These are phyloP conservation scores for Physaria fendleri DNA, from an alignment of 345 rosid genomes.

Conservation along the genomic window DNA sequence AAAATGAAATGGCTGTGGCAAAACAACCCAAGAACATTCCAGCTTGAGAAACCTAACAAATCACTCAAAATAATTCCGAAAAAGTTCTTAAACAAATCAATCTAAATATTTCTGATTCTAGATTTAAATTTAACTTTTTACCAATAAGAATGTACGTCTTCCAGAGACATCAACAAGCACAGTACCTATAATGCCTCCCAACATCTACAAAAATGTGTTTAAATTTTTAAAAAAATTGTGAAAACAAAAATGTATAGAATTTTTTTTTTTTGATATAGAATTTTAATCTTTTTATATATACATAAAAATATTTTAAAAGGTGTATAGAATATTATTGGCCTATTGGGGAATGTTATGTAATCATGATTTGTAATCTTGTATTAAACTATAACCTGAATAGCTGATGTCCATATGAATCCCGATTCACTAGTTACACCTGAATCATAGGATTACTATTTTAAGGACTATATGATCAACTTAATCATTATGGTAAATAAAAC, in stretches of 20 bases:
- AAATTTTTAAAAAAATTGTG: no score
- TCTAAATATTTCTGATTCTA: background rate
- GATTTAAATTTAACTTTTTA: constrained; percentile 16
- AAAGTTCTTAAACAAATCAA: background rate
- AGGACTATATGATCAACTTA: background rate
- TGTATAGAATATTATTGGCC: background rate
- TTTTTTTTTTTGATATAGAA: no score
- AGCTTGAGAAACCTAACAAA: constrained; percentile 57
- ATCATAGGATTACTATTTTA: background rate
- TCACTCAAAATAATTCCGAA: background rate
- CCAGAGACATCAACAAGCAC: constrained; percentile 68
- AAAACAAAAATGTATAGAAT: no score
- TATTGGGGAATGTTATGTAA: background rate
- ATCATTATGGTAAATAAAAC: background rate
- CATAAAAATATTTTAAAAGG: background rate
- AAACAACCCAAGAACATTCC: constrained; percentile 81
- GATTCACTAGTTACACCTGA: constrained; percentile 64
- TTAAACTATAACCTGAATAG: constrained; percentile 57
- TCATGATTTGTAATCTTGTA: background rate
- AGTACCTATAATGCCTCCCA: constrained; percentile 61
- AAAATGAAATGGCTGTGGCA: constrained; percentile 48
- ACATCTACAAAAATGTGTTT: constrained; percentile 38
- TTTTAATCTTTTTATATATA: no score
- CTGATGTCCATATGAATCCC: constrained; percentile 67
- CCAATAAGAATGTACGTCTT: constrained; percentile 69